These are phyloP conservation scores for Lactarius psammicola DNA, from an alignment of 768 basidiomycete species.

Conservation along the genomic window DNA sequence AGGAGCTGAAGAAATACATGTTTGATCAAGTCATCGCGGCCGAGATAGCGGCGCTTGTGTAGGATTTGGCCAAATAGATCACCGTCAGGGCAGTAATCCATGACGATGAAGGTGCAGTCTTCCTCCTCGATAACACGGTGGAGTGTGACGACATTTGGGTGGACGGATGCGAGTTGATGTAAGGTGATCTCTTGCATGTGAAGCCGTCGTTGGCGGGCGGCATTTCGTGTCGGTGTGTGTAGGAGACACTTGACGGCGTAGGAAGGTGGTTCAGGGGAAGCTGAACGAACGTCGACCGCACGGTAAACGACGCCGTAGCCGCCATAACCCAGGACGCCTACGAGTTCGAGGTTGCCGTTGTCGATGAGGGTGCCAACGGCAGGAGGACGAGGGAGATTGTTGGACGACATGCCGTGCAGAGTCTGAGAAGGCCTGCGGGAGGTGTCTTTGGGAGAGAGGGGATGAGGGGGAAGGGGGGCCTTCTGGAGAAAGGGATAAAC, in stretches of 20 bases:
- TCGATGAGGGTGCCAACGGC: conserved; percentile 79
- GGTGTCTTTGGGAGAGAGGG: conserved; percentile 8
- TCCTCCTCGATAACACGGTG: conserved; percentile 85
- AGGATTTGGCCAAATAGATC: conserved; percentile 93
- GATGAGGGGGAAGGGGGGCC: conserved; percentile 17
- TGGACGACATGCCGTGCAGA: conserved; percentile 34
- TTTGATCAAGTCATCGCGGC: conserved; percentile 81
- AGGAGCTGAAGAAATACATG: conserved; percentile 90
- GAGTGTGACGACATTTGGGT: conserved; percentile 82
- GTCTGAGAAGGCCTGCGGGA: conserved; percentile 20
- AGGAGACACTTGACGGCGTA: conserved; percentile 93
- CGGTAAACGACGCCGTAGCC: conserved; percentile 96
- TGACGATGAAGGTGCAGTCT: conserved; percentile 81
- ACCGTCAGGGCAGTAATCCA: conserved; percentile 89
- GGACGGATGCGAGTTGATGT: conserved; percentile 70
- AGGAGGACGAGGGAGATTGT: conserved; percentile 41
- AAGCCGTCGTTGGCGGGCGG: conserved; percentile 58
- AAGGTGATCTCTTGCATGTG: conserved; percentile 88
- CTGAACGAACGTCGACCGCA: conserved; percentile 56
- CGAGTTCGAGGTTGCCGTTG: conserved; percentile 75
- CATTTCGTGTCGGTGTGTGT: conserved; percentile 47
- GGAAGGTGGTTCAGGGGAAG: conserved; percentile 46
- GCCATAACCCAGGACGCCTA: conserved; percentile 85
- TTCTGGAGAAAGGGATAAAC: conserved; percentile 28
- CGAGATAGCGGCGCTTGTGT: conserved; percentile 73